Evolutionary conservation across 495 filamentous ascomycete genomes (phyloP).

Genomic region (Immersiella caudata): DNA sequence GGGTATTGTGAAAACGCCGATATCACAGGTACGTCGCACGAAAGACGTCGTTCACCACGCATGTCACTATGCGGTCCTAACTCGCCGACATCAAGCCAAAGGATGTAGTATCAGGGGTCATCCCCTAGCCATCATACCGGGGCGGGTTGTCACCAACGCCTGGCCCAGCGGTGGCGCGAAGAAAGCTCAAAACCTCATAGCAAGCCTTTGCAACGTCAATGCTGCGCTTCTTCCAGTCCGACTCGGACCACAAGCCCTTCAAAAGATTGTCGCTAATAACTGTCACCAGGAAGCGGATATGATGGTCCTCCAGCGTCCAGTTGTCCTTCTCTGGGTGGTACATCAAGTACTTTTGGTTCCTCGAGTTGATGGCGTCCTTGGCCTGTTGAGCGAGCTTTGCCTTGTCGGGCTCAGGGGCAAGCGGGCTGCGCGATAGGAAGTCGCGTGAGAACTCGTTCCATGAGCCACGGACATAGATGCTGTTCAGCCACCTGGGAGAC

Average conservation of each 20-base stretch:
- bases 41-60: not conserved
- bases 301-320: conserved; percentile 38
- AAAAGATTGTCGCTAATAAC: conserved; percentile 34
- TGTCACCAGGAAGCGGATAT: conserved; percentile 38
- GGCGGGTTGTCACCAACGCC: conserved; percentile 20
- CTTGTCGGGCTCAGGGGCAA: conserved; percentile 36
- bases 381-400: conserved; percentile 24
- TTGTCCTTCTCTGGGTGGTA: conserved; percentile 35
- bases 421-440: conserved; percentile 29
- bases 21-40: not conserved
- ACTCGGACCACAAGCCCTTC: conserved; percentile 34
- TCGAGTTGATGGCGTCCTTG: conserved; percentile 32
- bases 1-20: not conserved
- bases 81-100: not conserved
- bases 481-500: conserved; percentile 28
- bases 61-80: not conserved
- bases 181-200: conserved; percentile 37
- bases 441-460: conserved; percentile 37
- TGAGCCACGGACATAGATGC: conserved; percentile 34
- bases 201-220: conserved; percentile 31
- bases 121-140: conserved; percentile 25
- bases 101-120: not conserved
- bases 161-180: conserved; percentile 22
- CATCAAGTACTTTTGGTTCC: conserved; percentile 30
- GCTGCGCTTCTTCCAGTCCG: conserved; percentile 31